These are phyloP conservation scores for Chaetoceros tenuissimus DNA, from an alignment of 108 stramenopile species.

Conservation along the genomic window DNA sequence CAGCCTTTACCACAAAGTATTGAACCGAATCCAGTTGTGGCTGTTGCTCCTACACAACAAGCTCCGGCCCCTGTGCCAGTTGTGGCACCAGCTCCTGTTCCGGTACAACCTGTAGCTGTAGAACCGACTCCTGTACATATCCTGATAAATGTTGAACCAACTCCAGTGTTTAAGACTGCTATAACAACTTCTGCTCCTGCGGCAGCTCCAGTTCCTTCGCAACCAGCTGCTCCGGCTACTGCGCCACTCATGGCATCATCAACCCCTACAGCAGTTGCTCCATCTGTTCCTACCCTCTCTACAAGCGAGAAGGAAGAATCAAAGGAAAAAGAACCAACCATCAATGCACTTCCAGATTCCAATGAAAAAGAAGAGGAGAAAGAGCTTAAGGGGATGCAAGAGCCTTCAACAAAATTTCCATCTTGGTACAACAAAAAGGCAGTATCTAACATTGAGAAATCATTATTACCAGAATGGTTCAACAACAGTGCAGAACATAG, in stretches of 20 bases:
- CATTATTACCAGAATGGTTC: slow-evolving; percentile 81
- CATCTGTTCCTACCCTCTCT: background rate
- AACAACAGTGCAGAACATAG: slow-evolving; percentile 66
- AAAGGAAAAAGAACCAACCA: too few species aligned
- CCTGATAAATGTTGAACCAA: too few species aligned
- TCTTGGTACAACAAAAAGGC: slow-evolving; percentile 59
- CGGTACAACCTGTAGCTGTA: too few species aligned
- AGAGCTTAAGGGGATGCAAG: slow-evolving; percentile 18
- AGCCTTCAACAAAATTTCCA: slow-evolving; percentile 29
- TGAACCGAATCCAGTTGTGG: too few species aligned
- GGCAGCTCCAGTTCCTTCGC: background rate
- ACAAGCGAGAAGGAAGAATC: background rate
- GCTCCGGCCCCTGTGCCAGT: background rate
- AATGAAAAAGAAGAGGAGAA: background rate
- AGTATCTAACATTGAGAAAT: slow-evolving; percentile 58
- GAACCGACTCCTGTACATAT: too few species aligned
- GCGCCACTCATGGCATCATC: background rate
- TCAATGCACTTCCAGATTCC: background rate
- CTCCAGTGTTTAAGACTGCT: background rate
- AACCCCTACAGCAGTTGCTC: slow-evolving; percentile 3
- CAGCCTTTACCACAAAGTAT: too few species aligned
- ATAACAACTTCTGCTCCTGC: slow-evolving; percentile 1
- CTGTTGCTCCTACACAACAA: background rate
- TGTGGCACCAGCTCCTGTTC: slow-evolving; percentile 5
- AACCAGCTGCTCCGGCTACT: slow-evolving; percentile 4